phyloP scores from a whole-genome alignment of 306 rosid species.

The Rubus idaeus region DNA sequence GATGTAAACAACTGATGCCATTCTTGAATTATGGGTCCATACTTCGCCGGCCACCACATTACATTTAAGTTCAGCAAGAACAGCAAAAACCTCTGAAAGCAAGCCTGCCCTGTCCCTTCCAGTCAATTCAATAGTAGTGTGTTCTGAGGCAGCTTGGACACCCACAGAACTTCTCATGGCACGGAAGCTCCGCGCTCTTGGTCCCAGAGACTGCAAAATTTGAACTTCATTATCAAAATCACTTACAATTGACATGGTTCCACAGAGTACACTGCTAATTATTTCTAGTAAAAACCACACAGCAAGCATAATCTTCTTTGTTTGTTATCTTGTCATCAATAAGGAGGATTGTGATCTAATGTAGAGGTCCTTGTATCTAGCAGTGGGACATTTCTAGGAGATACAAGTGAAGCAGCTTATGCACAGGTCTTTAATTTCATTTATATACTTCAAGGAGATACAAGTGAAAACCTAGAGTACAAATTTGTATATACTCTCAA shows the following conservation, averaged over 20 bases:
- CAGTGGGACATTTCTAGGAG: background rate
- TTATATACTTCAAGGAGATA: background rate
- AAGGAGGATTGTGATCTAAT: slow-evolving; percentile 1
- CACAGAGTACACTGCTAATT: slow-evolving; percentile 8
- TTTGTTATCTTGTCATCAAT: slow-evolving; percentile 17
- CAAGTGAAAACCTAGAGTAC: background rate
- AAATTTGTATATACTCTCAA: background rate
- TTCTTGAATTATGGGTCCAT: slow-evolving; percentile 97
- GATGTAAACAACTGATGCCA: slow-evolving; percentile 92
- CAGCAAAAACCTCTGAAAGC: slow-evolving; percentile 97
- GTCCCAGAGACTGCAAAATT: slow-evolving; percentile 74
- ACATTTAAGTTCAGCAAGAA: slow-evolving; percentile 88
- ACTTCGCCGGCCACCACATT: slow-evolving; percentile 97
- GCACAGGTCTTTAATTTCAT: background rate
- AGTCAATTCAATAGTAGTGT: slow-evolving; percentile 81
- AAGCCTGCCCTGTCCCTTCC: slow-evolving; percentile 95
- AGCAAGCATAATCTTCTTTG: slow-evolving; percentile 21
- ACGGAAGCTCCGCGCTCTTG: slow-evolving; percentile 68
- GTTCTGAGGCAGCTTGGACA: slow-evolving; percentile 71
- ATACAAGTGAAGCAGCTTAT: background rate
- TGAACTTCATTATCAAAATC: slow-evolving; percentile 16
- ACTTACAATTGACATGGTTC: slow-evolving; percentile 17
- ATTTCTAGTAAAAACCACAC: slow-evolving; percentile 2
- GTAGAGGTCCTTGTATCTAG: background rate
- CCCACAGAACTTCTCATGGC: slow-evolving; percentile 91